Conservation (phyloP, 2,329 filamentous ascomycete genomes). For the Alternaria sp. region DNA sequence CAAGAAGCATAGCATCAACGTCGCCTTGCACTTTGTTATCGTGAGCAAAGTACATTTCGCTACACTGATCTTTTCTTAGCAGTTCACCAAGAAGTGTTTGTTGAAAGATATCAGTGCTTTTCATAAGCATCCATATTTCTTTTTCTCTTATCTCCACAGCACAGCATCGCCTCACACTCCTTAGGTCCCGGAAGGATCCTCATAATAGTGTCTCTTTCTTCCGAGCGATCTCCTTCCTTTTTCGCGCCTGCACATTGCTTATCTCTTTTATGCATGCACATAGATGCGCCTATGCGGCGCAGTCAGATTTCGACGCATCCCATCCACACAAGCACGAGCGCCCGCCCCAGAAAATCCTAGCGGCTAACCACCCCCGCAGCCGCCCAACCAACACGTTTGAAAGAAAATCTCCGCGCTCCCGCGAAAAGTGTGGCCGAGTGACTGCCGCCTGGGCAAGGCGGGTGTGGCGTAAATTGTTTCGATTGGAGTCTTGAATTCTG, state of each 20-base stretch:
- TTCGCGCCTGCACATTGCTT: not conserved
- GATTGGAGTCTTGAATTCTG: not conserved
- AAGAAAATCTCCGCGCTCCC: not conserved
- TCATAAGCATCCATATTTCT: not conserved
- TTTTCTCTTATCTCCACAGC: not conserved
- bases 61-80: not conserved
- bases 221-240: not conserved
- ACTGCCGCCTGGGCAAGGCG: not conserved
- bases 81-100: not conserved
- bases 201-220: not conserved
- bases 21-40: not conserved
- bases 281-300: not conserved
- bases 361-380: not conserved
- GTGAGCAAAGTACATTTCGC: not conserved
- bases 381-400: not conserved
- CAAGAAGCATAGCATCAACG: not conserved
- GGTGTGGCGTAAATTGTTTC: constrained; percentile 1
- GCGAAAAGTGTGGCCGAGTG: not conserved
- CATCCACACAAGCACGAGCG: not conserved
- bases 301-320: not conserved
- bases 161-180: too few species aligned
- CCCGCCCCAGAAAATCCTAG: not conserved
- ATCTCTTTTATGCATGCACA: not conserved
- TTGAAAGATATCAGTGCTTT: not conserved
- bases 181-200: not conserved